Conservation (phyloP, 1,284 basidiomycete species). For the Cystobasidium sp. region DNA sequence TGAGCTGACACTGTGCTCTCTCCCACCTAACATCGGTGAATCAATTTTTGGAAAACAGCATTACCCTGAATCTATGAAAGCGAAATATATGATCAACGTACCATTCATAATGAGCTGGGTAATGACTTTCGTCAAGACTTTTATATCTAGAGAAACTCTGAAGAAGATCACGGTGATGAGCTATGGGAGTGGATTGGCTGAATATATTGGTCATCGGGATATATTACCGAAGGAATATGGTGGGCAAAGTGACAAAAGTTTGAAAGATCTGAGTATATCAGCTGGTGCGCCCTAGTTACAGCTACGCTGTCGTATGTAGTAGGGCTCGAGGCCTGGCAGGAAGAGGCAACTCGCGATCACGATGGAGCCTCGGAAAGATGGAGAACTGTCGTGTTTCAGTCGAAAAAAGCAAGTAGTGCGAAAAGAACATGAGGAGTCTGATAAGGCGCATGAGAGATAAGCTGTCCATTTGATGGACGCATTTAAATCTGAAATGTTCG, state of each 20-base stretch:
- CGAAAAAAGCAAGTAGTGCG: too few species aligned
- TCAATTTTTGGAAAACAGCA: not conserved
- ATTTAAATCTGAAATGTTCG: too few species aligned
- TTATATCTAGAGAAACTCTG: constrained; percentile 39
- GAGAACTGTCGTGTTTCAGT: too few species aligned
- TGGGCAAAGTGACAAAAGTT: constrained; percentile 8
- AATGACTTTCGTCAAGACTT: constrained; percentile 22
- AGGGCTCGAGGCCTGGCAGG: not conserved
- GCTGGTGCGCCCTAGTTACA: not conserved
- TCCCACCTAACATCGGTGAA: not conserved
- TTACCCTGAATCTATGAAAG: constrained; percentile 45
- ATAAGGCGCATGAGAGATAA: too few species aligned
- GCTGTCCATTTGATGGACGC: too few species aligned
- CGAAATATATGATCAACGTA: constrained; percentile 42
- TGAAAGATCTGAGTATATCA: constrained; percentile 1
- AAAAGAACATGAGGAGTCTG: too few species aligned
- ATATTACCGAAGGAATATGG: constrained; percentile 36
- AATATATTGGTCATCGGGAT: constrained; percentile 30
- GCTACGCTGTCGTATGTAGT: not conserved
- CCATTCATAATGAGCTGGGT: constrained; percentile 44
- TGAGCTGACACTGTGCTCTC: not conserved
- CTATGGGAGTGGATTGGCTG: constrained; percentile 17
- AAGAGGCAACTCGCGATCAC: too few species aligned
- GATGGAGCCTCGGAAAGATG: too few species aligned
- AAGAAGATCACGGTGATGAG: constrained; percentile 44